phyloP scores from a whole-genome alignment of 139 green algal species.

The Prasinococcaceae sp. region DNA sequence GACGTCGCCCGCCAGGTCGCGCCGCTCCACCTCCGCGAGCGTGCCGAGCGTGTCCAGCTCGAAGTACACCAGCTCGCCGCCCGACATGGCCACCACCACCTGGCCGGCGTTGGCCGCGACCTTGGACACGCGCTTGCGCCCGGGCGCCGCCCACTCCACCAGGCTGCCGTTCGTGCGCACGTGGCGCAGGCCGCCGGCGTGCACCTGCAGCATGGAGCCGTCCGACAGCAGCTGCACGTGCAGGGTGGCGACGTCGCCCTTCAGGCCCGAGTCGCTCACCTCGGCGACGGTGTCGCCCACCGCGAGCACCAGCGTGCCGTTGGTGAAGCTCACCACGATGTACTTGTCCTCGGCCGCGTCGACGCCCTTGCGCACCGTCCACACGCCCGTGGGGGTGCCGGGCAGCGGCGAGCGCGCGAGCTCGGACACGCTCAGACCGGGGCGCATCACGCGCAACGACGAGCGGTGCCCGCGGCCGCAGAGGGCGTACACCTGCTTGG shows the following conservation, averaged over 20 bases:
- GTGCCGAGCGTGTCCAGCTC: conserved; percentile 69
- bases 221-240: conserved; percentile 62
- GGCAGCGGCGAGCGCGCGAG: conserved; percentile 77
- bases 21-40: conserved; percentile 81
- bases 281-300: conserved; percentile 97
- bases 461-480: conserved; percentile 65
- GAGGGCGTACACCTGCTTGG: conserved; percentile 79
- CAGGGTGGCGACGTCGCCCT: conserved; percentile 43
- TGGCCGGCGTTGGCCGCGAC: conserved; percentile 33
- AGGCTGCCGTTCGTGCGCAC: conserved; percentile 76
- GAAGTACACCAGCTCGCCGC: conserved; percentile 89
- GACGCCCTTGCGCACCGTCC: conserved; percentile 50
- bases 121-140: conserved; percentile 27
- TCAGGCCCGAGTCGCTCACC: conserved; percentile 84
- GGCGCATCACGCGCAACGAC: conserved; percentile 71
- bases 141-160: conserved; percentile 90
- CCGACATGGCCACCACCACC: conserved; percentile 65
- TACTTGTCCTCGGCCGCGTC: conserved; percentile 77
- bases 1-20: conserved; percentile 82
- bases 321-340: conserved; percentile 94
- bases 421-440: conserved; percentile 78
- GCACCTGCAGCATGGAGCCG: conserved; percentile 80
- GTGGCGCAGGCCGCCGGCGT: conserved; percentile 77
- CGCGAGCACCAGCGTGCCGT: conserved; percentile 80
- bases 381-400: conserved; percentile 75